phyloP scores from a whole-genome alignment of 164 flowering plant genomes.

The Stephania yunnanensis region DNA sequence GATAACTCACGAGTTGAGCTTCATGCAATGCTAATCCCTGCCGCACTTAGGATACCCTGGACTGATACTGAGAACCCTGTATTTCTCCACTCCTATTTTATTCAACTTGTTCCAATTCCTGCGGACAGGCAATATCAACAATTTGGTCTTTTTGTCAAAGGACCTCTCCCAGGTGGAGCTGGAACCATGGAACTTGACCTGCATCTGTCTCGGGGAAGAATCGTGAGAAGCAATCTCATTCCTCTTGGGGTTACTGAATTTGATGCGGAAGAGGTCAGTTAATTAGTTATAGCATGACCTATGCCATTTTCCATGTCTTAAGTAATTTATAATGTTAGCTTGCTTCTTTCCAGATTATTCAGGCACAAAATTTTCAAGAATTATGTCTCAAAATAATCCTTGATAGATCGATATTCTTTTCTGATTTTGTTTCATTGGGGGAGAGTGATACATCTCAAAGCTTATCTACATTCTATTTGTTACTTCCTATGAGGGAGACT shows the following conservation, averaged over 20 bases:
- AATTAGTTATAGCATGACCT: not conserved
- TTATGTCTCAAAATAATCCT: constrained; percentile 76
- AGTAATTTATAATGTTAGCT: not conserved
- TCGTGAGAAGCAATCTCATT: constrained; percentile 54
- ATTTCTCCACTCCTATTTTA: constrained; percentile 42
- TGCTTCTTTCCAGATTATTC: constrained; percentile 44
- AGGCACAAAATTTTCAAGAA: constrained; percentile 71
- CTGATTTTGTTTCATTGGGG: constrained; percentile 59
- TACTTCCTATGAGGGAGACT: constrained; percentile 60
- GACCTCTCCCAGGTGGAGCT: constrained; percentile 71
- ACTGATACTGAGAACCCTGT: constrained; percentile 24
- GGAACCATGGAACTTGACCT: constrained; percentile 72
- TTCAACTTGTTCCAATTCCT: constrained; percentile 61
- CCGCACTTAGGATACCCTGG: constrained; percentile 58
- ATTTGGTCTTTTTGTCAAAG: constrained; percentile 75
- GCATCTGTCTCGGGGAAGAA: constrained; percentile 76
- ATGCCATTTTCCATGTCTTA: not conserved
- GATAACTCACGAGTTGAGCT: constrained; percentile 52
- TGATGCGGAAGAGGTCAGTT: constrained; percentile 51
- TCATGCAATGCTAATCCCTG: constrained; percentile 81
- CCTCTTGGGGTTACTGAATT: constrained; percentile 50
- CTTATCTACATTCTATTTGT: constrained; percentile 54
- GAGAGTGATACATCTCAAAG: constrained; percentile 19
- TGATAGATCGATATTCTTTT: constrained; percentile 52
- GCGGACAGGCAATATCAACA: constrained; percentile 60